Evolutionary conservation across 2,329 filamentous ascomycete species (phyloP).

Genomic region (Calonectria honghensis): DNA sequence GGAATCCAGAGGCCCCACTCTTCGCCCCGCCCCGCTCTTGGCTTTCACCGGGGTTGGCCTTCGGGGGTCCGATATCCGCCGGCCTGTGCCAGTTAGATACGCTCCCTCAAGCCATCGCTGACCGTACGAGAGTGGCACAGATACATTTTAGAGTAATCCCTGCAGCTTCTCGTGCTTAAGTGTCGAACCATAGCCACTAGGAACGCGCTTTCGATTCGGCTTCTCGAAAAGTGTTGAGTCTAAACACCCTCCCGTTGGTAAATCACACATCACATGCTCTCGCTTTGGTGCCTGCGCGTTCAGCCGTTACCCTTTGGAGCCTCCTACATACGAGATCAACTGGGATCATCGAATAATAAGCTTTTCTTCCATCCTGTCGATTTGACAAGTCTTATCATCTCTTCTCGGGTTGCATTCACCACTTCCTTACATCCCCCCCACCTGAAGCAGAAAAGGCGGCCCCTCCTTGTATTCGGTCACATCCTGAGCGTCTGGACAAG

Average conservation of each 20-base stretch:
- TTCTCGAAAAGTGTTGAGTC: conserved; percentile 37
- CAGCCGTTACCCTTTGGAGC: conserved; percentile 26
- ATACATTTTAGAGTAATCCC: conserved; percentile 16
- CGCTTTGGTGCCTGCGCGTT: conserved; percentile 23
- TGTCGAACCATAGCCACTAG: conserved; percentile 2
- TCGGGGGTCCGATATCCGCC: conserved; percentile 31
- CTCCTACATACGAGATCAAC: conserved; percentile 24
- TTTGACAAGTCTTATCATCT: conserved; percentile 17
- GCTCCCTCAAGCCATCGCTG: neutral
- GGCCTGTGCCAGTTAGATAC: conserved; percentile 8
- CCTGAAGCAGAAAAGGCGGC: neutral
- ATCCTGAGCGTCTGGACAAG: neutral
- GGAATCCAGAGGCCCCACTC: conserved; percentile 38
- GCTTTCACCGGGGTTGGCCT: conserved; percentile 30
- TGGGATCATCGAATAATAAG: conserved; percentile 13
- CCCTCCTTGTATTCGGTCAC: conserved; percentile 10
- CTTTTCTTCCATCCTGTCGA: conserved; percentile 12
- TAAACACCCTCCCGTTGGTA: conserved; percentile 12
- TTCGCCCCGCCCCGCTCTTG: conserved; percentile 43
- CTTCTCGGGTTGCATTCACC: conserved; percentile 8
- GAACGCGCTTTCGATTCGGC: conserved; percentile 8
- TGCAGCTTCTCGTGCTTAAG: conserved; percentile 13
- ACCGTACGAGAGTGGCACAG: conserved; percentile 22
- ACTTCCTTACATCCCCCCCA: neutral
- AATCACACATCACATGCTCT: conserved; percentile 25